A percentile compares a stretch with the other conserved stretches of the same genome.
phyloP scores from a whole-genome alignment of 169 alveolate genomes.

The Hepatocystis sp. region DNA sequence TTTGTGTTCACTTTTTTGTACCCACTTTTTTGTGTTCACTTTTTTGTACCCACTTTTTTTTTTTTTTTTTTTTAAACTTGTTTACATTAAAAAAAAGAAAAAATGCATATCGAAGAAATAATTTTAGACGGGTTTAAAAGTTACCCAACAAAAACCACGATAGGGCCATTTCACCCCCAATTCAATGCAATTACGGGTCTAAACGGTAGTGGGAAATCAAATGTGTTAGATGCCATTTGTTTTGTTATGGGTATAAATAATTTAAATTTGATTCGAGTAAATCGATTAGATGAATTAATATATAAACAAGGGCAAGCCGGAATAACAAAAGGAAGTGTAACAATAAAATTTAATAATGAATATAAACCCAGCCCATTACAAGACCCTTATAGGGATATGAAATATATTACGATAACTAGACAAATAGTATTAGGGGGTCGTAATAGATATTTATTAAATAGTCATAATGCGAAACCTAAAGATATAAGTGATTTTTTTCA shows the following conservation, averaged over 20 bases:
- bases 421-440: slow-evolving; percentile 95
- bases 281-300: slow-evolving; percentile 96
- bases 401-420: slow-evolving; percentile 94
- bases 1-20: no score
- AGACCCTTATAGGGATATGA: slow-evolving; percentile 88
- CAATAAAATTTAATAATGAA: slow-evolving; percentile 94
- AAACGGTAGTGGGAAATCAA: slow-evolving; percentile 99
- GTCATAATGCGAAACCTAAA: slow-evolving; percentile 94
- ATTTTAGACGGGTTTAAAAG: slow-evolving; percentile 97
- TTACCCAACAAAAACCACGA: slow-evolving; percentile 93
- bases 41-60: no score
- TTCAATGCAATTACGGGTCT: slow-evolving; percentile 99
- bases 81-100: no score
- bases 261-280: slow-evolving; percentile 92
- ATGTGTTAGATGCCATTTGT: slow-evolving; percentile 98
- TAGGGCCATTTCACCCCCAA: slow-evolving; percentile 95
- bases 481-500: slow-evolving; percentile 95
- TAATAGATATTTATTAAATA: slow-evolving; percentile 96
- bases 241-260: slow-evolving; percentile 96
- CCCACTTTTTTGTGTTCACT: no score
- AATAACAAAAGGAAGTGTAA: slow-evolving; percentile 98
- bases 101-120: slow-evolving; percentile 96
- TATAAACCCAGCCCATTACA: slow-evolving; percentile 88
- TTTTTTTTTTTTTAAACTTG: no score
- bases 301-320: slow-evolving; percentile 99